Evolutionary conservation across 768 basidiomycete species (phyloP).

Genomic region (Tephrocybe sp.): DNA sequence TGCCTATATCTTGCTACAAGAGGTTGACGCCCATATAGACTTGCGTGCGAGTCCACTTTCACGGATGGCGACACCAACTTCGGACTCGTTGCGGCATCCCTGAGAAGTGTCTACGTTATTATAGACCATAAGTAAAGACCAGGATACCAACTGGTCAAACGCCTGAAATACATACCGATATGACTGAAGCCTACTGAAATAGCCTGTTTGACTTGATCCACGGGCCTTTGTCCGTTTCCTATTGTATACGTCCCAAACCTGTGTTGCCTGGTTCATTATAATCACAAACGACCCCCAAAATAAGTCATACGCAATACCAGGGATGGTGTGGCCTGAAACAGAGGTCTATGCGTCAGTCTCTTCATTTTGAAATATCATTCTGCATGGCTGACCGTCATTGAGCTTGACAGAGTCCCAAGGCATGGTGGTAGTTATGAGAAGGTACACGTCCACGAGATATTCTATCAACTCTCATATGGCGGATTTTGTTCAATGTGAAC

Average conservation of each 20-base stretch:
- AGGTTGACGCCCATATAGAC: conserved; percentile 26
- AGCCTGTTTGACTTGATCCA: conserved; percentile 61
- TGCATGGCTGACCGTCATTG: too few species aligned
- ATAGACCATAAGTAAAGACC: not conserved
- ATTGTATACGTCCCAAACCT: conserved; percentile 66
- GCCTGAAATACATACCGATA: conserved; percentile 49
- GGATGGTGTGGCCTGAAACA: too few species aligned
- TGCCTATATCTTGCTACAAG: conserved; percentile 6
- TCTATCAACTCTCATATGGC: too few species aligned
- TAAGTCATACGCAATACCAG: not conserved
- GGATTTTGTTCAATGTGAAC: too few species aligned
- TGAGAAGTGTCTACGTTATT: conserved; percentile 60
- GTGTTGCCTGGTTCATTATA: not conserved
- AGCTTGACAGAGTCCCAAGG: too few species aligned
- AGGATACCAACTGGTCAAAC: not conserved
- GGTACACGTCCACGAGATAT: too few species aligned
- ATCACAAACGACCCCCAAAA: not conserved
- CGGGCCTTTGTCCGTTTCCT: conserved; percentile 54
- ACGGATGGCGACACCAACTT: conserved; percentile 51
- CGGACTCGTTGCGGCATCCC: conserved; percentile 57
- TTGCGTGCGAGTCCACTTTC: conserved; percentile 58
- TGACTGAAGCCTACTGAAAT: conserved; percentile 62
- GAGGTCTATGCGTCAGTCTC: too few species aligned
- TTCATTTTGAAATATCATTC: too few species aligned
- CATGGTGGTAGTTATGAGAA: too few species aligned